These are phyloP conservation scores for Fusarium sp. DNA, from an alignment of 2,329 filamentous ascomycete species.

Conservation along the genomic window DNA sequence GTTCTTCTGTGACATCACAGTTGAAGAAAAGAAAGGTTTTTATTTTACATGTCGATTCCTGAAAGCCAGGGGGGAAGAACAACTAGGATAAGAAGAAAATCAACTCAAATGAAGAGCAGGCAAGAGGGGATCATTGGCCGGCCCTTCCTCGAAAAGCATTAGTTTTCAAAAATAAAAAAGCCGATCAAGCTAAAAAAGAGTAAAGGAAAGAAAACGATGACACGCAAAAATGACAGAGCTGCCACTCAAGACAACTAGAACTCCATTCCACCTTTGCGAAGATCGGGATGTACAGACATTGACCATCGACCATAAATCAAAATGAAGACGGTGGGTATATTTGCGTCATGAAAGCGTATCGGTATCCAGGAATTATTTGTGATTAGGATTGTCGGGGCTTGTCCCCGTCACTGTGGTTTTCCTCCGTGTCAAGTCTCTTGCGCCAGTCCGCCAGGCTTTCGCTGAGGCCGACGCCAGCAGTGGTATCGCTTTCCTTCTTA, in stretches of 20 bases:
- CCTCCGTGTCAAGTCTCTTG: conserved; percentile 73
- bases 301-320: conserved; percentile 36
- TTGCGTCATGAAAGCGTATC: conserved; percentile 49
- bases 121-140: background rate
- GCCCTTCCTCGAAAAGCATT: conserved; percentile 22
- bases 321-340: conserved; percentile 49
- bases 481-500: conserved; percentile 59
- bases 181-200: conserved; percentile 23
- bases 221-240: conserved; percentile 29
- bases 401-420: conserved; percentile 49
- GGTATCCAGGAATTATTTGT: conserved; percentile 40
- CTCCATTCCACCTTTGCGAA: conserved; percentile 45
- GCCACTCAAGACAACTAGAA: conserved; percentile 39
- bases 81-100: conserved; percentile 35
- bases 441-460: conserved; percentile 84
- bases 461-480: conserved; percentile 64
- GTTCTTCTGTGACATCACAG: conserved; percentile 7
- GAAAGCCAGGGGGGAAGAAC: conserved; percentile 36
- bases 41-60: conserved; percentile 40
- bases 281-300: conserved; percentile 43
- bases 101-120: conserved; percentile 20
- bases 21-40: conserved; percentile 28
- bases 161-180: conserved; percentile 10
- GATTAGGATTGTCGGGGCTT: conserved; percentile 44
- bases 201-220: conserved; percentile 30